Conservation (phyloP, 73 alveolate genomes). For the Tetrahymena elliotti region DNA sequence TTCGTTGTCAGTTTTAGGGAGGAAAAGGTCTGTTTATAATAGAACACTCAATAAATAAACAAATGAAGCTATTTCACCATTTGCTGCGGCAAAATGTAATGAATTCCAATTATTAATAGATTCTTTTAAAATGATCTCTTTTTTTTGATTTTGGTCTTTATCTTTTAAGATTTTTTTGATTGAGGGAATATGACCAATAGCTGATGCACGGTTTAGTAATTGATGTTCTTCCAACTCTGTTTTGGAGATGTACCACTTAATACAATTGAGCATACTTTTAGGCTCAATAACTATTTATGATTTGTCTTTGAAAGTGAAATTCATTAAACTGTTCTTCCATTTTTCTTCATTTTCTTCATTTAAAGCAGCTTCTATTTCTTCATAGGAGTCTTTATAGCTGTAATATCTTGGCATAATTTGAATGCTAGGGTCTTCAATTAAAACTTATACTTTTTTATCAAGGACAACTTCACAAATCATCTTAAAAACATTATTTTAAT, state of each 20-base stretch:
- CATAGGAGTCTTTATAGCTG: background rate
- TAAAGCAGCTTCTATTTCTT: background rate
- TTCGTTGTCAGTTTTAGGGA: background rate
- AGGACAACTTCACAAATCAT: background rate
- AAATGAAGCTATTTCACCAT: background rate
- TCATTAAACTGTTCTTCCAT: background rate
- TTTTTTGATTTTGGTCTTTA: background rate
- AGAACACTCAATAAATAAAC: background rate
- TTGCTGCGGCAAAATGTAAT: background rate
- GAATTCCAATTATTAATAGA: background rate
- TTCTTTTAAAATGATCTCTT: background rate
- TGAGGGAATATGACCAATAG: background rate
- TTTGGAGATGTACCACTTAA: background rate
- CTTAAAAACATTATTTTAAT: background rate
- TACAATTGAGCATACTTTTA: background rate
- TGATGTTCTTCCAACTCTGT: background rate
- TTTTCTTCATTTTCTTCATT: background rate
- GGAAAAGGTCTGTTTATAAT: background rate
- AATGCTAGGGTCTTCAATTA: background rate
- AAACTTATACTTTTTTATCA: background rate
- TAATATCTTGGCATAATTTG: background rate
- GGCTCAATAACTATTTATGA: background rate
- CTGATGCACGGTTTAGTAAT: background rate
- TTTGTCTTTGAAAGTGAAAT: background rate
- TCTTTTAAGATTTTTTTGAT: background rate